Percentiles rank a stretch among this genome's conserved stretches.
phyloP scores from a whole-genome alignment of 768 basidiomycete genomes.

The Mycena epipterygia region DNA sequence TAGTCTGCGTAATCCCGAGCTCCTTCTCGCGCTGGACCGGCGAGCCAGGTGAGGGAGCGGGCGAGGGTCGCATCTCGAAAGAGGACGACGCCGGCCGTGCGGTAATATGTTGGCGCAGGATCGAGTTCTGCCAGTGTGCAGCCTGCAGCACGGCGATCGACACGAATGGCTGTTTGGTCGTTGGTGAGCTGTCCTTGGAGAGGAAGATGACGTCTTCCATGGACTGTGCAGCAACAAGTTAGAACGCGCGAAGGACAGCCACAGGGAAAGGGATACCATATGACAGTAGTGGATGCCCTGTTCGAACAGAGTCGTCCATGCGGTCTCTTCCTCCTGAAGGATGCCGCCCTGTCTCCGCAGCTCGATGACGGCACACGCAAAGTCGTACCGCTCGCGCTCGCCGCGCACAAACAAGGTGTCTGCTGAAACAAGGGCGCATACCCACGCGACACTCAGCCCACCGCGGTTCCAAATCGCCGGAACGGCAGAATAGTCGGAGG shows the following conservation, averaged over 20 bases:
- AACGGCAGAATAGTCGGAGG: constrained; percentile 38
- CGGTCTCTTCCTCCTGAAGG: constrained; percentile 72
- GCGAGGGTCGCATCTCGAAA: constrained; percentile 34
- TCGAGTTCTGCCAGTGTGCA: constrained; percentile 84
- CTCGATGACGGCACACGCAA: constrained; percentile 83
- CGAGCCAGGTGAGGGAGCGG: constrained; percentile 43
- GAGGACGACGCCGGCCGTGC: constrained; percentile 54
- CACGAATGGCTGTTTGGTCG: constrained; percentile 77
- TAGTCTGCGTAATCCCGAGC: constrained; percentile 71
- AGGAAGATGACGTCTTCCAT: constrained; percentile 85
- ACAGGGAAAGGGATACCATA: constrained; percentile 68
- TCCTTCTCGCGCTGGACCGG: constrained; percentile 69
- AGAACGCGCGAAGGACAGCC: constrained; percentile 16
- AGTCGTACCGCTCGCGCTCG: constrained; percentile 85
- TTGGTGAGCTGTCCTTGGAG: constrained; percentile 81
- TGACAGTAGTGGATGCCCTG: constrained; percentile 88
- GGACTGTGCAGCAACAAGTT: constrained; percentile 61
- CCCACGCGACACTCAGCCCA: constrained; percentile 81
- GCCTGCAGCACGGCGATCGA: constrained; percentile 76
- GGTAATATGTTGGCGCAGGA: constrained; percentile 73
- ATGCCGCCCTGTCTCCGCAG: constrained; percentile 71
- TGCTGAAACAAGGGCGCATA: constrained; percentile 78
- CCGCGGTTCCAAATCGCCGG: constrained; percentile 82
- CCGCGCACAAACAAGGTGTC: constrained; percentile 85
- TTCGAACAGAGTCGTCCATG: constrained; percentile 79